A percentile compares a stretch with the other conserved stretches of the same genome.
phyloP scores from a whole-genome alignment of 2,329 filamentous ascomycete genomes.

The Alternaria gaisen region DNA sequence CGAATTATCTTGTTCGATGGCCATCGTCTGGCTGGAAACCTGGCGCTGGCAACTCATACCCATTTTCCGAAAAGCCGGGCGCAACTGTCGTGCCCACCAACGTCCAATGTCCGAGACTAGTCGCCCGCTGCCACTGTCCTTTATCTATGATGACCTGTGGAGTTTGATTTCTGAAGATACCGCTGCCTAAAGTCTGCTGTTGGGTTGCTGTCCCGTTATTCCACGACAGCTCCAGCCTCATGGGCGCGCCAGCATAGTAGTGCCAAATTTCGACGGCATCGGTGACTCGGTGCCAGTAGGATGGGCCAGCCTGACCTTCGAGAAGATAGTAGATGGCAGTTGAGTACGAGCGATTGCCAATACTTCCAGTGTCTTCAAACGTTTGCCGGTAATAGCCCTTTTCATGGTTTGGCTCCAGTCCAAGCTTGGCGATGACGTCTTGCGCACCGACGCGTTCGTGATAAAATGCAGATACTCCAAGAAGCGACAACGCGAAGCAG shows the following conservation, averaged over 20 bases:
- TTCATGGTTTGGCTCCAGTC: slow-evolving; percentile 57
- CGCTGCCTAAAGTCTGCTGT: slow-evolving; percentile 51
- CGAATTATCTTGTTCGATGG: neutral
- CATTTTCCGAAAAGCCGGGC: slow-evolving; percentile 28
- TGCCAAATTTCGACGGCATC: slow-evolving; percentile 63
- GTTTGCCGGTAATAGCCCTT: slow-evolving; percentile 62
- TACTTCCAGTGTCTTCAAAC: slow-evolving; percentile 52
- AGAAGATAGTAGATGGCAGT: slow-evolving; percentile 65
- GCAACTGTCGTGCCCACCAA: slow-evolving; percentile 53
- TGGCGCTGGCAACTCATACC: slow-evolving; percentile 30
- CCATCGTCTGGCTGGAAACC: slow-evolving; percentile 24
- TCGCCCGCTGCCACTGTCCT: slow-evolving; percentile 59
- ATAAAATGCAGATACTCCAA: neutral
- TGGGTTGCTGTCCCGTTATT: slow-evolving; percentile 53
- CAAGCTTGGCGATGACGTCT: slow-evolving; percentile 56
- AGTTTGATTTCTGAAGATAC: slow-evolving; percentile 55
- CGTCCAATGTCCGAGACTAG: slow-evolving; percentile 59
- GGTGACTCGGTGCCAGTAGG: slow-evolving; percentile 62
- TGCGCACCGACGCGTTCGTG: slow-evolving; percentile 39
- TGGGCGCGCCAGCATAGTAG: slow-evolving; percentile 62
- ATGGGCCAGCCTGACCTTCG: slow-evolving; percentile 53
- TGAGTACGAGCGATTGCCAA: slow-evolving; percentile 54
- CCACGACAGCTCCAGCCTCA: slow-evolving; percentile 56
- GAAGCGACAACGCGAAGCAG: neutral
- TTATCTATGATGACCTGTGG: slow-evolving; percentile 57